Evolutionary conservation across 1,139 yeast genomes (phyloP), one percentile per base, ranked within the genome.

Genomic region (Wickerhamomyces sp.): DNA sequence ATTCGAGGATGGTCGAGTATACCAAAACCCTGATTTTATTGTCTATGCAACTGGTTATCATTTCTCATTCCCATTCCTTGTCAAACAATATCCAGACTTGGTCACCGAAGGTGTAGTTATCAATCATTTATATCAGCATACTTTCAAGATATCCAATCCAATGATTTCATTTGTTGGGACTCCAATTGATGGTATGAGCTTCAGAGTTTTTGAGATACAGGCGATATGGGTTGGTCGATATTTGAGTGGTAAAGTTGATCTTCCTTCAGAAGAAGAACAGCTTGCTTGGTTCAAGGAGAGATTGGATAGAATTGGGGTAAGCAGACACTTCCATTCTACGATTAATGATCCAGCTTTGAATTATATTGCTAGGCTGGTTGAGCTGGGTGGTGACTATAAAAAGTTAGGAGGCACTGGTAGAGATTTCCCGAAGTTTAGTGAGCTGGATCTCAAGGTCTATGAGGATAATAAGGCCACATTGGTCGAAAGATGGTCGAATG

Each of bases 31-130:
- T 40, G 74, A 71, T 45, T 52, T 47, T 34, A 59, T 72, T n/a
- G 54, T 72, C 14, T 68, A 69, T 47, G 71, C 72, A 29, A 72
- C 77, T 1, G 77, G 77, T 2, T 73, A 71, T 56, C 68, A 66
- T 44, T 59, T 58, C 41, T 57, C 63, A 33, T 64, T 59, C 45
- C 72, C 72, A 14, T 69, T 68, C 6, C 31, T 29, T 45, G 52
- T 69, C 6, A 37, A 37, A 1, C 31, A 37, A 37, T 33, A 33
- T 33, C 31, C 31, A 29, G 13, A 29, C 6, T 29, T 29, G 31
- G 31, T 29, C 13, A 10, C 7, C 31, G 11, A 29, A 4, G 31
- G 31, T 10, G 3, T 29, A 29, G 6, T 29, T 6, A 29, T 29
- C 6, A 33, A 15, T 9, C 3, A 33, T 4, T 9, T 6, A 10